Base-by-base conservation (phyloP, 192 early-diverging fungal species). In the Mortierella alpina region DNA sequence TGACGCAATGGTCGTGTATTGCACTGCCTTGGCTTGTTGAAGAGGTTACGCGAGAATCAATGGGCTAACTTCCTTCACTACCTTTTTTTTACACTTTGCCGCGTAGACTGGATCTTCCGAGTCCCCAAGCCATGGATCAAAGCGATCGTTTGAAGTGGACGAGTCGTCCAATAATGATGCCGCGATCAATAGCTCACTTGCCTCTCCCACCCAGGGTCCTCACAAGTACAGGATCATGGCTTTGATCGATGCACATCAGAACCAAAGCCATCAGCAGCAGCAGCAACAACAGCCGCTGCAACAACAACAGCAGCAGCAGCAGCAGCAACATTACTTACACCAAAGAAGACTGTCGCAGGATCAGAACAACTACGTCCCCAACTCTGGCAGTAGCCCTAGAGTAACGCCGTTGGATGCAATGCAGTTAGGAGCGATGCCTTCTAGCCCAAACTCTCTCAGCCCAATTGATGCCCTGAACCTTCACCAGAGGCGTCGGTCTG, bases 161-260 rank as follows among this genome's bases (percentile, higher is more conserved):
- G 66, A 59, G 2, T 17, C 18, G 2, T 18, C 31, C 5, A 67
- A 15, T 44, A 66, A 63, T 17, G 68, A 65, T 41, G 23, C 14
- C 2, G 18, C 46, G 42, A 40, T 46, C 13, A 46, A 59, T 2
- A 63, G 31, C 55, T 53, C 58, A 8, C 17, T 20, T 13, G 51
- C 44, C 14, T 80, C 77, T 9, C 77, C 77, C 22, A 80, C 77
- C 4, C 77, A 80, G 22, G 77, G 77, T 15, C 77, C 77, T 22
- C 64, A 66, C 15, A 80, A 80, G 45, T 80, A 68, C 54, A 80
- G 77, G 48, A 80, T 80, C 53, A 80, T 80, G 77, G 65, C 77
- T 14, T 44, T 80, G 70, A 80, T 80, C 18, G 77, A 80, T 49
- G 77, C 77, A 14, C 77, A 80, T 20, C 69, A 72, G 49, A 80